Conservation (phyloP, 768 basidiomycete species). For the Hypholoma sublateritium region DNA sequence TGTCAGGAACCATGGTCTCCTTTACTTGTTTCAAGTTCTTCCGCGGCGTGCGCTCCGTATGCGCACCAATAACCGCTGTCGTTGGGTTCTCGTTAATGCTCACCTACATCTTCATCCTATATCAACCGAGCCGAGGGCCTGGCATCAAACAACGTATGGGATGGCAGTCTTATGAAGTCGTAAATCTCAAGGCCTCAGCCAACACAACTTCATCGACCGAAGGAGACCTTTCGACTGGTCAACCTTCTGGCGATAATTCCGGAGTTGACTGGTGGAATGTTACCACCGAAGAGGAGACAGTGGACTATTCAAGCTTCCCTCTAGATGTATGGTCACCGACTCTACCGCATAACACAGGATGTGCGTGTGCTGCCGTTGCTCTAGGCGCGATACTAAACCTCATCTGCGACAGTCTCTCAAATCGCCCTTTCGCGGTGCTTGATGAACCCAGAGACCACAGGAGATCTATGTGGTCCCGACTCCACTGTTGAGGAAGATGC, state of each 20-base stretch:
- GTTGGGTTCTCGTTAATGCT: constrained; percentile 72
- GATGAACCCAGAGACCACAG: constrained; percentile 55
- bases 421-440: constrained; percentile 71
- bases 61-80: constrained; percentile 59
- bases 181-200: constrained; percentile 32
- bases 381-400: background rate
- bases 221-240: constrained; percentile 9
- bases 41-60: constrained; percentile 53
- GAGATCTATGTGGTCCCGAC: constrained; percentile 64
- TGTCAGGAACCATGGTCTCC: constrained; percentile 35
- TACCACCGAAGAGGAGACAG: constrained; percentile 34
- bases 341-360: constrained; percentile 72
- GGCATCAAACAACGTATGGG: constrained; percentile 72
- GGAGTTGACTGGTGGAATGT: constrained; percentile 73
- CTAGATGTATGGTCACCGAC: constrained; percentile 80
- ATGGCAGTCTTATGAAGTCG: constrained; percentile 86
- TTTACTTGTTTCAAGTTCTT: constrained; percentile 40
- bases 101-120: constrained; percentile 76
- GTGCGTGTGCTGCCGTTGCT: constrained; percentile 40
- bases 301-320: constrained; percentile 71
- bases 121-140: constrained; percentile 75
- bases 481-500: constrained; percentile 74
- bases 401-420: constrained; percentile 63
- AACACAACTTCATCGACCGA: constrained; percentile 11
- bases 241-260: constrained; percentile 3